A percentile compares a stretch with the other conserved stretches of the same genome.
These are phyloP conservation scores for Diplodia mutila DNA, from an alignment of 2,329 filamentous ascomycete species.

Conservation along the genomic window DNA sequence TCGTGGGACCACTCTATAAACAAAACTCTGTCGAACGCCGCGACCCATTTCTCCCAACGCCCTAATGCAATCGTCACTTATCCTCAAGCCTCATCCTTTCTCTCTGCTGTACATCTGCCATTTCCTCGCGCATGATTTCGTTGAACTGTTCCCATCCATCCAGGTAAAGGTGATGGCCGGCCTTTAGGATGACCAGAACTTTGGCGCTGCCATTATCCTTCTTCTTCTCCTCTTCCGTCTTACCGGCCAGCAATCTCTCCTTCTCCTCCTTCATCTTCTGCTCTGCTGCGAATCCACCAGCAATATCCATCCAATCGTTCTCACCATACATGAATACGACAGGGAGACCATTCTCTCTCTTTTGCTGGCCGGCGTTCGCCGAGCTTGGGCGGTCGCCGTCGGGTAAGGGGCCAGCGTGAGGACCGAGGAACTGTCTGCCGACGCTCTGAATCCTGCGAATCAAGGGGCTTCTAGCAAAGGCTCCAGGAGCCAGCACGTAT, in stretches of 20 bases:
- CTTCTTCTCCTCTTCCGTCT: constrained; percentile 67
- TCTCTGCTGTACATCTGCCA: constrained; percentile 62
- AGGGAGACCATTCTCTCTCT: constrained; percentile 70
- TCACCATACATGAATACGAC: constrained; percentile 96
- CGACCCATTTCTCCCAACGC: background rate
- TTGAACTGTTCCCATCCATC: constrained; percentile 75
- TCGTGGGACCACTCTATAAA: background rate
- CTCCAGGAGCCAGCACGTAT: constrained; percentile 91
- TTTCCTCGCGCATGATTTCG: constrained; percentile 64
- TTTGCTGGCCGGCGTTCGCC: constrained; percentile 34
- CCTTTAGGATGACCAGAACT: constrained; percentile 75
- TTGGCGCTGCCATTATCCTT: constrained; percentile 79
- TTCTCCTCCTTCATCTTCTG: constrained; percentile 75
- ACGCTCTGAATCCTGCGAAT: constrained; percentile 86
- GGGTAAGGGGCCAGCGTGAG: constrained; percentile 31
- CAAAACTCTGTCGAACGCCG: background rate
- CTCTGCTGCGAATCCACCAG: constrained; percentile 78
- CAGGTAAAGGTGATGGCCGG: constrained; percentile 73
- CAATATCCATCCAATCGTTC: constrained; percentile 98
- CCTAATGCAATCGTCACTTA: constrained; percentile 14
- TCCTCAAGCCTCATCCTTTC: constrained; percentile 32
- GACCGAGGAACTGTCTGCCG: constrained; percentile 67
- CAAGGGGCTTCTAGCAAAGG: constrained; percentile 84
- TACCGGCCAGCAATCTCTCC: constrained; percentile 60
- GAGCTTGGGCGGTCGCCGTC: constrained; percentile 31